Base-by-base conservation (phyloP, 139 green algal species). In the Closterium sp. region DNA sequence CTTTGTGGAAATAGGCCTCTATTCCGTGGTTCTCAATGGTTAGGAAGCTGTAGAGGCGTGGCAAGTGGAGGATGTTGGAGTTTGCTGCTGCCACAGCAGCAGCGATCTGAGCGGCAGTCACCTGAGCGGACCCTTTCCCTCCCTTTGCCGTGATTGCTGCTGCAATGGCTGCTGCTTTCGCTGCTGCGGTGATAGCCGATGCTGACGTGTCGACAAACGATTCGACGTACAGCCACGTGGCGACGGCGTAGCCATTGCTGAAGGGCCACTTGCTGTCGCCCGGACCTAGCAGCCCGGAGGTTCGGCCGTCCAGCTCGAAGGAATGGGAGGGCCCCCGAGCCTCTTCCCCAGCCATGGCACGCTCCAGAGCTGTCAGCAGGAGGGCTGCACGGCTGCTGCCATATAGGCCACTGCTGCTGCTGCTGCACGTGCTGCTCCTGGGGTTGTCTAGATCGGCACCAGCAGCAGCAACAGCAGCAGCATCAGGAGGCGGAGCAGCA, bases 201-300 rank as follows among this genome's bases (percentile, higher is more conserved):
- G 21, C 34, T 12, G 86, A 84, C 31, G 87, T 88, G 33, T 92
- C 89, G 8, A 28, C 32, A 66, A 93, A 91, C 25, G 69, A 91
- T 85, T 95, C 91, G 34, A 95, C 38, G 35, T 94, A 95, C 33
- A 95, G 43, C 91, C 91, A 95, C 84, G 93, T 94, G 81, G 86
- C 89, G 55, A 95, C 86, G 0, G 91, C 84, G 69, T 94, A 95
- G 36, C 93, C 93, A 28, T 85, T 89, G 28, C 30, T 31, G 21
- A 95, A 95, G 28, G 93, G 93, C 93, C 93, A 95, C 88, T 90
- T 90, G 84, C 85, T 90, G 31, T 93, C 91, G 84, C 91, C 91
- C 9, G 91, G 69, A 32, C 91, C 91, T n/a, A 94, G 89, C 34
- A 94, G 91, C n/a, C 91, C 91, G n/a, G 91, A 94, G 91, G 31